Evolutionary conservation across 73 alveolate species (phyloP).

Genomic region (Loxodes magnus): DNA sequence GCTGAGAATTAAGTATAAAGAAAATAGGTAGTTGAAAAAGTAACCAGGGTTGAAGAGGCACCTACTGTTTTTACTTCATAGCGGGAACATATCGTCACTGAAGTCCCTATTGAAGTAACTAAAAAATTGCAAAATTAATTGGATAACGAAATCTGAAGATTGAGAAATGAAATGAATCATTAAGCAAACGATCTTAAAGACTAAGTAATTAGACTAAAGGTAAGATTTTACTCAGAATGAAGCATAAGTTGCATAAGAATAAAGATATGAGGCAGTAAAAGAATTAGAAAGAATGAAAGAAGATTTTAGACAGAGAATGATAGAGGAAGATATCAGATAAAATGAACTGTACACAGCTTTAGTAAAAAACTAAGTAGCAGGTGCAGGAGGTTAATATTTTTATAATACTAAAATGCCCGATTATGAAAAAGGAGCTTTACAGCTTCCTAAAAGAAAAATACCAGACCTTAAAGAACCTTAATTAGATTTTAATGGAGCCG

Average conservation of each 20-base stretch:
- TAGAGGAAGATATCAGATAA: neutral
- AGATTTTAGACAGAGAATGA: neutral
- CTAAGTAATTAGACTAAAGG: slow-evolving; percentile 30
- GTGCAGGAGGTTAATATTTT: no score
- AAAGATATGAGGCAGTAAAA: neutral
- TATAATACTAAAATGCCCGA: neutral
- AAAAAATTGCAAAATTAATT: slow-evolving; percentile 11
- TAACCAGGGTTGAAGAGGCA: no score
- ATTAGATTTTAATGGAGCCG: neutral
- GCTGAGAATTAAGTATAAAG: no score
- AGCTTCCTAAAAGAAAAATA: neutral
- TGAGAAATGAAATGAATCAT: slow-evolving; percentile 43
- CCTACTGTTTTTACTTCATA: slow-evolving; percentile 9
- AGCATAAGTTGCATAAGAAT: neutral
- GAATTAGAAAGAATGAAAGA: neutral
- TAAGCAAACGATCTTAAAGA: slow-evolving; percentile 35
- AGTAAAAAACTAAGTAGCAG: neutral
- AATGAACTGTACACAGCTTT: slow-evolving; percentile 4
- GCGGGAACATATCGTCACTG: neutral
- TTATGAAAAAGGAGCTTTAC: neutral
- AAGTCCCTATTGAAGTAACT: slow-evolving; percentile 1
- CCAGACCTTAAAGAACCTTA: neutral
- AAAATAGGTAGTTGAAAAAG: no score
- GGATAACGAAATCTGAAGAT: slow-evolving; percentile 37
- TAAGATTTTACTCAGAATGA: no score